Base-by-base conservation (phyloP, 768 basidiomycete species). In the Collybia nuda region DNA sequence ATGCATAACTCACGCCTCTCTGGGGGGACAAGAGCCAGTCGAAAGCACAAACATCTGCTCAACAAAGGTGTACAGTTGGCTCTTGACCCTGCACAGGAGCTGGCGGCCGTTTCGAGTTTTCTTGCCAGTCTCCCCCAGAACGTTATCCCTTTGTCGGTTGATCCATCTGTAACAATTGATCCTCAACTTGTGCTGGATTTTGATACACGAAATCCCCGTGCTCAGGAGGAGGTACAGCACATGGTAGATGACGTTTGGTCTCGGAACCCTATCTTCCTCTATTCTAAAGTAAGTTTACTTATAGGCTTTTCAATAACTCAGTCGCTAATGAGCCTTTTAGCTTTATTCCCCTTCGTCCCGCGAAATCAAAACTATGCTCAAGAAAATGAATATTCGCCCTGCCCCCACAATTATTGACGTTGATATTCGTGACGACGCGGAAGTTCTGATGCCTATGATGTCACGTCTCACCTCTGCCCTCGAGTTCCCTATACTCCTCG, bases 171-270 rank as follows among this genome's bases (percentile, higher is more conserved):
- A 9, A 80, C 88, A 6, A 81, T 92, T 51, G 90, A 93, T 63
- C 88, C 91, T 3, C 80, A 90, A 58, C 80, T 92, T 50, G 79
- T 93, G 4, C 77, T 93, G 37, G 90, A 89, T 59, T 93, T 93
- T 62, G 89, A 93, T 62, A 86, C 87, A 0, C 79, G 83, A n/a
- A 72, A 79, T 38, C 68, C 79, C 2, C 75, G 77, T 12, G 88
- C 88, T 0, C 57, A 62, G 17, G 77, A 81, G 28, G 88, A 91
- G 64, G 70, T 91, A 26, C 63, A 67, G 28, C 69, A 72, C 1
- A 72, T 91, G 62, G 77, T 84, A 6, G 67, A 75, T 1, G 82
- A 88, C 24, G 81, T 87, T 1, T 92, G 90, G 90, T 57, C 75
- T 3, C 75, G 79, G 32, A 84, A 88, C 57, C 90, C 90, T 0